Conservation (phyloP, 108 stramenopile species). For the Skeletonema marinoi region DNA sequence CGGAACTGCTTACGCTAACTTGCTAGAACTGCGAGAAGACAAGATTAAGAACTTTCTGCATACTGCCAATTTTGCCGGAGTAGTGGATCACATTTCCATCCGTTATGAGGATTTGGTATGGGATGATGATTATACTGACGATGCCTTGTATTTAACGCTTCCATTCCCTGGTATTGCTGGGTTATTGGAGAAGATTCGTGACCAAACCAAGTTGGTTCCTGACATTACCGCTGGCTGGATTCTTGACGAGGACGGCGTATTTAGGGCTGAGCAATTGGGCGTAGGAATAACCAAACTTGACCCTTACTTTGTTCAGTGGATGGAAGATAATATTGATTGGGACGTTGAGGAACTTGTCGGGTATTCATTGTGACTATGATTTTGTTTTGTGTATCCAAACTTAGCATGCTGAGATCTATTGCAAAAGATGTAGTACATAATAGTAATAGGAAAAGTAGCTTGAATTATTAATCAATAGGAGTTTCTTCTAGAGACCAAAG, state of each 20-base stretch:
- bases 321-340: slow-evolving; percentile 66
- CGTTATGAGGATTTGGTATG: slow-evolving; percentile 57
- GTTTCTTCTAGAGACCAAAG: background rate
- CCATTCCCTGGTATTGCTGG: slow-evolving; percentile 44
- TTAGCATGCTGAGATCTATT: too few species aligned
- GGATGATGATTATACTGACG: slow-evolving; percentile 22
- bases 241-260: slow-evolving; percentile 25
- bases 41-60: slow-evolving; percentile 56
- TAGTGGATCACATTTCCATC: slow-evolving; percentile 29
- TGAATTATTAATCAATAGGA: too few species aligned
- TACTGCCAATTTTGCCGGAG: slow-evolving; percentile 33
- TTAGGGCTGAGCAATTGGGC: slow-evolving; percentile 29
- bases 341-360: slow-evolving; percentile 51
- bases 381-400: too few species aligned
- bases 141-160: slow-evolving; percentile 18
- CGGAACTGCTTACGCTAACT: slow-evolving; percentile 25
- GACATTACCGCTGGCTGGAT: slow-evolving; percentile 47
- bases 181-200: slow-evolving; percentile 45
- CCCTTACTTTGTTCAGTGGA: slow-evolving; percentile 55
- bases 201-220: slow-evolving; percentile 42
- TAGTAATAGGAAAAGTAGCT: too few species aligned
- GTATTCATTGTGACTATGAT: slow-evolving; percentile 31
- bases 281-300: slow-evolving; percentile 19
- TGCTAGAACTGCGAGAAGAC: slow-evolving; percentile 56
- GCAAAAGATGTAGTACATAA: too few species aligned